A percentile compares a stretch with the other conserved stretches of the same genome.
Evolutionary conservation across 1,139 yeast genomes (phyloP).

Genomic region (Kodamaea suecica): DNA sequence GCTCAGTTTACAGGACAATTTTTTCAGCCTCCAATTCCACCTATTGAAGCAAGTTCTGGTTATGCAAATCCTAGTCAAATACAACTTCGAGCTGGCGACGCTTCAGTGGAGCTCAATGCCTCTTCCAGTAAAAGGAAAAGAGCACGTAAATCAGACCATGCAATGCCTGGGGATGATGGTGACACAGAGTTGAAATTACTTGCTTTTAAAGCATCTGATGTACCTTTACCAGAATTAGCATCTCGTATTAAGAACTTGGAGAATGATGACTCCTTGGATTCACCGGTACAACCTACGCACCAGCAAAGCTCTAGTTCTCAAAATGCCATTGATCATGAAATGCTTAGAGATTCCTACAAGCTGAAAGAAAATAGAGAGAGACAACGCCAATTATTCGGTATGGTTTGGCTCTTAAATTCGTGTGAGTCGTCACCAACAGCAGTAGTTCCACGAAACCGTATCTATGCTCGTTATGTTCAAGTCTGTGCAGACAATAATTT

Average conservation of each 20-base stretch:
- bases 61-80: neutral
- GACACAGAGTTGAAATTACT: constrained; percentile 48
- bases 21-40: neutral
- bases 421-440: constrained; percentile 65
- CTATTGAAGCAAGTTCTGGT: neutral
- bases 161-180: constrained; percentile 41
- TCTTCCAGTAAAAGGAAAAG: constrained; percentile 25
- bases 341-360: constrained; percentile 8
- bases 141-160: constrained; percentile 33
- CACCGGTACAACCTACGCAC: neutral
- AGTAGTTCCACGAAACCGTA: constrained; percentile 79
- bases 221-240: constrained; percentile 53
- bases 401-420: constrained; percentile 72
- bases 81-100: neutral
- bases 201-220: constrained; percentile 42
- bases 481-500: constrained; percentile 65
- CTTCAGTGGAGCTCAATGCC: neutral
- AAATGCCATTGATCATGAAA: neutral
- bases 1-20: neutral
- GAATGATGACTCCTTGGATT: constrained; percentile 20
- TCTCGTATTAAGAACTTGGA: constrained; percentile 48
- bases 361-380: constrained; percentile 45
- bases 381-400: constrained; percentile 74
- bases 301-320: neutral
- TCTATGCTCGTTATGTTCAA: constrained; percentile 76